These are phyloP conservation scores for Paecilomyces sp. DNA, from an alignment of 2,329 filamentous ascomycete species.

Conservation along the genomic window DNA sequence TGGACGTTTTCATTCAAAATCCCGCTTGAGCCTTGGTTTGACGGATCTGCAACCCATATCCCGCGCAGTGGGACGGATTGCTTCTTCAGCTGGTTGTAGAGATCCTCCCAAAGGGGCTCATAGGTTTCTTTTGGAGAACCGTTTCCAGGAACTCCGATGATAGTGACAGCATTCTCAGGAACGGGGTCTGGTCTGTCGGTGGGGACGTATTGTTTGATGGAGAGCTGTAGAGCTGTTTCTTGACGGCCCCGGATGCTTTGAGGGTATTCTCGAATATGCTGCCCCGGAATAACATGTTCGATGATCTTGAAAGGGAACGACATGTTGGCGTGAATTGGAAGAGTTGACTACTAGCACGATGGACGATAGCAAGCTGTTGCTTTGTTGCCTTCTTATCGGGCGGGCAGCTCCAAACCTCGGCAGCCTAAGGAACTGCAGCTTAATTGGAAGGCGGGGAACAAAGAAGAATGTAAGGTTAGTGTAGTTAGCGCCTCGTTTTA, in stretches of 20 bases:
- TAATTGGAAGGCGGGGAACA: no score
- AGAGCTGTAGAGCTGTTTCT: conserved; percentile 43
- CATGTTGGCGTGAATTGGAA: background rate
- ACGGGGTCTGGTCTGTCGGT: conserved; percentile 33
- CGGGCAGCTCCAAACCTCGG: no score
- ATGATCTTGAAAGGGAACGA: conserved; percentile 19
- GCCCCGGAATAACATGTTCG: conserved; percentile 42
- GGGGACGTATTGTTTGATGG: conserved; percentile 52
- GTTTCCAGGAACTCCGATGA: conserved; percentile 11
- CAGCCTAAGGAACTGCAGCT: no score
- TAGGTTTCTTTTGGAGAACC: conserved; percentile 60
- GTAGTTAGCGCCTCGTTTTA: no score
- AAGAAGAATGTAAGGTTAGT: no score
- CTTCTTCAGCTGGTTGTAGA: conserved; percentile 49
- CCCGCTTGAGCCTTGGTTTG: conserved; percentile 68
- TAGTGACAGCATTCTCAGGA: conserved; percentile 23
- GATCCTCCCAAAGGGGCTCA: conserved; percentile 76
- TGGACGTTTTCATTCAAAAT: conserved; percentile 63
- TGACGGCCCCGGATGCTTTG: conserved; percentile 41
- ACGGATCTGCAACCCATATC: conserved; percentile 77
- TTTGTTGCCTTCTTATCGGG: no score
- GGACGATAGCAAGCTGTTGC: no score
- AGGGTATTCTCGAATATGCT: conserved; percentile 50
- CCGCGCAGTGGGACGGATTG: conserved; percentile 58
- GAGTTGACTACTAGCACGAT: no score